Percentiles rank a stretch among this genome's conserved stretches.
Conservation (phyloP, 768 basidiomycete species). For the Boletus subparvulus region DNA sequence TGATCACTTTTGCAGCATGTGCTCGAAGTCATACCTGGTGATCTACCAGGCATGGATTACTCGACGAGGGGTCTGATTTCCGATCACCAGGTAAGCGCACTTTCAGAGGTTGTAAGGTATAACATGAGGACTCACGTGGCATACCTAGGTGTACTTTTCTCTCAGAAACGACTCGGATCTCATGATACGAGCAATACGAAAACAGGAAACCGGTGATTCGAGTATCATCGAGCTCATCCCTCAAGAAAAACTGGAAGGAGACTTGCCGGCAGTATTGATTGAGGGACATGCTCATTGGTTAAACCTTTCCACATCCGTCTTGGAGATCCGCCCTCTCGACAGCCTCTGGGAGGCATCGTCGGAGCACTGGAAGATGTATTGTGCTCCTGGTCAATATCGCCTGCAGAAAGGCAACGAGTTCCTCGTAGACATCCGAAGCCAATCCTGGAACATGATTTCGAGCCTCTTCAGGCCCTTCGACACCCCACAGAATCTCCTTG, state of each 20-base stretch:
- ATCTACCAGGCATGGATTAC: constrained; percentile 1
- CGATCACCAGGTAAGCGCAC: not conserved
- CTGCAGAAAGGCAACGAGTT: not conserved
- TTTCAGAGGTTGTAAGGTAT: not conserved
- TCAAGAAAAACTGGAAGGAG: constrained; percentile 10
- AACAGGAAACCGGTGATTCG: not conserved
- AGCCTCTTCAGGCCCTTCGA: too few relatives aligned
- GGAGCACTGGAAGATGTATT: constrained; percentile 23
- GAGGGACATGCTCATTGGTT: constrained; percentile 29
- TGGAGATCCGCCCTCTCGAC: constrained; percentile 27
- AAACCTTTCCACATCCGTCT: constrained; percentile 11
- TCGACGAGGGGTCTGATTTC: not conserved
- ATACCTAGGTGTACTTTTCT: constrained; percentile 24
- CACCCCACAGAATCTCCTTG: constrained; percentile 8
- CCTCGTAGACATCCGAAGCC: constrained; percentile 28
- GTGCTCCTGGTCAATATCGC: not conserved
- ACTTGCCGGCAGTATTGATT: constrained; percentile 22
- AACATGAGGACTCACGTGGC: not conserved
- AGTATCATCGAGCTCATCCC: constrained; percentile 21
- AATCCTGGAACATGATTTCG: constrained; percentile 14
- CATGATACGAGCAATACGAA: not conserved
- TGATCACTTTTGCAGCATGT: not conserved
- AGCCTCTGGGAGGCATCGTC: constrained; percentile 16
- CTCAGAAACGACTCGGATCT: too few relatives aligned
- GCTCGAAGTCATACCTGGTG: not conserved